Conservation (phyloP, 768 basidiomycete genomes). For the Lentinus brumalis region DNA sequence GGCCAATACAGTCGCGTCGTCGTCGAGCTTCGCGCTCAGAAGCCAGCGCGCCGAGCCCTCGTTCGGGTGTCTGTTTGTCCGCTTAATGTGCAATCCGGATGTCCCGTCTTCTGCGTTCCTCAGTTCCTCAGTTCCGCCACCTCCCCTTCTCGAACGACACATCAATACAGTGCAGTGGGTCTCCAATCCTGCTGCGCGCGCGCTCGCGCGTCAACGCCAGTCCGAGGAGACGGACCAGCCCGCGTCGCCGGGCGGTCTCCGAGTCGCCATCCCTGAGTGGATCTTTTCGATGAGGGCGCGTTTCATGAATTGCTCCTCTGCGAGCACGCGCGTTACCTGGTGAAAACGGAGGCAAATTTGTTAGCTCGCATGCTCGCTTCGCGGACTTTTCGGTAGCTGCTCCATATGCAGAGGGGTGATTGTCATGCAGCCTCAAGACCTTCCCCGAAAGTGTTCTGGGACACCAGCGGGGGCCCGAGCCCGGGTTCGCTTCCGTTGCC, state of each 20-base stretch:
- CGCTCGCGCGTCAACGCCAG: constrained; percentile 7
- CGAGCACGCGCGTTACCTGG: constrained; percentile 82
- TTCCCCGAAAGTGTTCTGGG: constrained; percentile 3
- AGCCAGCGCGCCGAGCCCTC: no score
- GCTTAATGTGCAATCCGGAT: no score
- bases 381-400: neutral
- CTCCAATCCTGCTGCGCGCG: constrained; percentile 5
- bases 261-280: constrained; percentile 44
- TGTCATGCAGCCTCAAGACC: constrained; percentile 19
- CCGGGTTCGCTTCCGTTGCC: no score
- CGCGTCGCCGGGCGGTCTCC: constrained; percentile 42
- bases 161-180: constrained; percentile 1
- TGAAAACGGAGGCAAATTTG: neutral
- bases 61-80: no score
- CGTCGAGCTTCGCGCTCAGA: no score
- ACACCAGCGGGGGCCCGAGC: no score
- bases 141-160: neutral
- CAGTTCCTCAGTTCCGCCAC: neutral
- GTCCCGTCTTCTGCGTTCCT: neutral
- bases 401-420: constrained; percentile 11
- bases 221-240: constrained; percentile 16
- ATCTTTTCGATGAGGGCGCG: constrained; percentile 94
- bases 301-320: constrained; percentile 97
- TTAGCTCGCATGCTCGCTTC: neutral
- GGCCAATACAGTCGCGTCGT: no score